These are phyloP conservation scores for Colletotrichum cuscutae DNA, from an alignment of 2,329 filamentous ascomycete species.

Conservation along the genomic window DNA sequence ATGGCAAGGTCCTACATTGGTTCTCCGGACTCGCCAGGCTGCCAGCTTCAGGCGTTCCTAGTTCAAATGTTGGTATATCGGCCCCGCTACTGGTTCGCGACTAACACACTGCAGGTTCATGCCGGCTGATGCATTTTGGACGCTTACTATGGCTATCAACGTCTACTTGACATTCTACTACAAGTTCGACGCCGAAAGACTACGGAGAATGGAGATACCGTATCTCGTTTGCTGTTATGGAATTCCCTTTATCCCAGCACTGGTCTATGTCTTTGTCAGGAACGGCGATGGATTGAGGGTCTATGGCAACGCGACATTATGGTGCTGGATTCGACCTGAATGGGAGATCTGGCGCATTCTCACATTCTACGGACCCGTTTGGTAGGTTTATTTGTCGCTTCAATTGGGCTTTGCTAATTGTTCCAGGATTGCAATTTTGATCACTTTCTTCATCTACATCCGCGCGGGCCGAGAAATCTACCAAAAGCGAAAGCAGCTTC, in stretches of 20 bases:
- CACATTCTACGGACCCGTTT: conserved; percentile 79
- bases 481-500: conserved; percentile 71
- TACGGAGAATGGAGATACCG: conserved; percentile 75
- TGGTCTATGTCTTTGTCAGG: conserved; percentile 74
- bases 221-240: conserved; percentile 80
- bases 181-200: conserved; percentile 72
- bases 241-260: conserved; percentile 74
- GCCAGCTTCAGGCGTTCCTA: conserved; percentile 80
- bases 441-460: conserved; percentile 74
- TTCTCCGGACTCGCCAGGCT: conserved; percentile 59
- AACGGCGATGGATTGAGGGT: conserved; percentile 63
- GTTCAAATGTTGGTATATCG: conserved; percentile 80
- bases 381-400: conserved; percentile 55
- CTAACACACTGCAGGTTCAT: conserved; percentile 71
- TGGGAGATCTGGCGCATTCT: conserved; percentile 80
- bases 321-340: conserved; percentile 79
- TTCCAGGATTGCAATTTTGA: conserved; percentile 66
- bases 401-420: conserved; percentile 30
- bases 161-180: conserved; percentile 85
- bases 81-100: background rate
- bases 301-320: conserved; percentile 80
- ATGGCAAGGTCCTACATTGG: conserved; percentile 72
- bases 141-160: conserved; percentile 84
- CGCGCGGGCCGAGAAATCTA: conserved; percentile 75
- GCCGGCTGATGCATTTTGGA: conserved; percentile 81